Conservation (phyloP, 1,139 yeast genomes). For the Pichia sp. region DNA sequence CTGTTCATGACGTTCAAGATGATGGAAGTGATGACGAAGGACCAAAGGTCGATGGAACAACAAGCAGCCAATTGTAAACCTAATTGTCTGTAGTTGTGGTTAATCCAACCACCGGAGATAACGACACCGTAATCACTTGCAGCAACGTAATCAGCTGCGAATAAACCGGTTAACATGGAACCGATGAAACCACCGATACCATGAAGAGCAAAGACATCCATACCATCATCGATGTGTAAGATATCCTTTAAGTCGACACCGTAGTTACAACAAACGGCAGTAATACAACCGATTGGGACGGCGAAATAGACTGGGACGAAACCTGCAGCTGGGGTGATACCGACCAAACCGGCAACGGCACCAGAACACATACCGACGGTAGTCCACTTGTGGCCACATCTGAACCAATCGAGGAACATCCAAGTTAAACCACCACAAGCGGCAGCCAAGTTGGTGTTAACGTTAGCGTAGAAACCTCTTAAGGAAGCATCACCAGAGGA, state of each 20-base stretch:
- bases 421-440: conserved; percentile 89
- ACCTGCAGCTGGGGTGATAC: conserved; percentile 98
- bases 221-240: conserved; percentile 86
- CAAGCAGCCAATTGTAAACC: conserved; percentile 94
- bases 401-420: conserved; percentile 89
- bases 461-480: conserved; percentile 92
- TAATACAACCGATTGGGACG: conserved; percentile 76
- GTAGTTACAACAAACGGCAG: conserved; percentile 78
- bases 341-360: conserved; percentile 91
- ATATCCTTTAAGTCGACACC: conserved; percentile 78
- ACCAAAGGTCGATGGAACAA: conserved; percentile 73
- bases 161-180: conserved; percentile 80
- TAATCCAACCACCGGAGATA: conserved; percentile 93
- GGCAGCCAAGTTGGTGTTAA: conserved; percentile 92
- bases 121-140: conserved; percentile 65
- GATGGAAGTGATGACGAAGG: conserved; percentile 72
- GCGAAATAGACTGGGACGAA: conserved; percentile 90
- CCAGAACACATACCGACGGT: conserved; percentile 94
- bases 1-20: conserved; percentile 71
- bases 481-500: conserved; percentile 89
- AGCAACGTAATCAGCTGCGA: conserved; percentile 91
- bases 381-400: conserved; percentile 91
- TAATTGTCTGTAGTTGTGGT: conserved; percentile 84
- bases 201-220: conserved; percentile 92
- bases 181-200: conserved; percentile 95